A percentile compares a stretch with the other conserved stretches of the same genome.
Evolutionary conservation across 2,329 filamentous ascomycete genomes (phyloP).

Genomic region (Trichoderma lentiforme): DNA sequence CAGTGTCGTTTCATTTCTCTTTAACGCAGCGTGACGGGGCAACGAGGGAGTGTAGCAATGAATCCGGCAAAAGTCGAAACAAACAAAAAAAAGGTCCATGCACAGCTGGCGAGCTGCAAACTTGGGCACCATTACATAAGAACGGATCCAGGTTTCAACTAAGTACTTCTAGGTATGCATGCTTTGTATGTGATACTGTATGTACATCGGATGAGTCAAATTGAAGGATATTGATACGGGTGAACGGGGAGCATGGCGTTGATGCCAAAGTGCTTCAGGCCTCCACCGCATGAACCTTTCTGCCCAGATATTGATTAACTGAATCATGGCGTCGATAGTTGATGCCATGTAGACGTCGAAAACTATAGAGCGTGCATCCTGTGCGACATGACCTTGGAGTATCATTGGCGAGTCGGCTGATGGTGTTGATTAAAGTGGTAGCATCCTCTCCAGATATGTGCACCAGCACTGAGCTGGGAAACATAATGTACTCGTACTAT

Average conservation of each 20-base stretch:
- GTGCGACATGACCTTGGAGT: neutral
- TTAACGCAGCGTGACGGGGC: neutral
- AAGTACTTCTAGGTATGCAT: neutral
- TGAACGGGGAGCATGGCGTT: neutral
- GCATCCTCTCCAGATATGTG: neutral
- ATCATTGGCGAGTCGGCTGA: neutral
- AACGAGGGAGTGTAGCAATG: constrained; percentile 12
- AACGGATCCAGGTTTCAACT: neutral
- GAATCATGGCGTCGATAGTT: neutral
- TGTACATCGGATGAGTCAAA: neutral
- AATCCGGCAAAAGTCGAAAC: neutral
- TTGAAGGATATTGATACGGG: neutral
- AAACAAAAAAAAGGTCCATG: neutral
- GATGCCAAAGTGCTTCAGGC: neutral
- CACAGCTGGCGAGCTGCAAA: neutral
- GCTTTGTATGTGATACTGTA: neutral
- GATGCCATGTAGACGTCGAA: neutral
- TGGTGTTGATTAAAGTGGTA: neutral
- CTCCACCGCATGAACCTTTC: neutral
- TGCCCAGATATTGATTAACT: neutral
- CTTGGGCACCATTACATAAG: constrained; percentile 14
- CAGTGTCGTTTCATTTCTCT: neutral
- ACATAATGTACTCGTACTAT: neutral
- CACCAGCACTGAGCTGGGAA: neutral
- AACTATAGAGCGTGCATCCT: constrained; percentile 9